Evolutionary conservation across 345 rosid species (phyloP).

Genomic region (Cochlearia excelsa): DNA sequence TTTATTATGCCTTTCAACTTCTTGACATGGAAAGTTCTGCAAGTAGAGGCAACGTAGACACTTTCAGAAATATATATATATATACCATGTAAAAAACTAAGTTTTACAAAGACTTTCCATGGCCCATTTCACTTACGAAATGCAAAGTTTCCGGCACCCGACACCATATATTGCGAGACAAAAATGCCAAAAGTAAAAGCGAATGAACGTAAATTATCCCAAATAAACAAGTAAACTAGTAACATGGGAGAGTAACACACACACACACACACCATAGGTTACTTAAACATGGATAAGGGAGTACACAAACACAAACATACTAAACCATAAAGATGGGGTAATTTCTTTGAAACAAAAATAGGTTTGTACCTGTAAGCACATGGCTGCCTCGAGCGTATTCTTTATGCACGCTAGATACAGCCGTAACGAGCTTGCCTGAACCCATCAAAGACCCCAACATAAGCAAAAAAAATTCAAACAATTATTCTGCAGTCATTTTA

Average conservation of each 20-base stretch:
- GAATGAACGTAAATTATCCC: conserved; percentile 7
- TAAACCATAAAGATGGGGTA: conserved; percentile 7
- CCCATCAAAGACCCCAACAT: conserved; percentile 22
- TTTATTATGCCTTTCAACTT: conserved; percentile 98
- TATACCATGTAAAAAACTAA: conserved; percentile 8
- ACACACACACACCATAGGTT: not conserved
- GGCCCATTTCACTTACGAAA: conserved; percentile 8
- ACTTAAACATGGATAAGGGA: conserved; percentile 9
- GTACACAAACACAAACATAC: not conserved
- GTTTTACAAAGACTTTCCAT: conserved; percentile 9
- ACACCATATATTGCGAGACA: conserved; percentile 1
- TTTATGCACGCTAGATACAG: conserved; percentile 79
- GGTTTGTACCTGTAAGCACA: conserved; percentile 79
- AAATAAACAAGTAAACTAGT: conserved; percentile 1
- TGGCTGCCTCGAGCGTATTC: conserved; percentile 88
- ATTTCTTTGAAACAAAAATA: not conserved
- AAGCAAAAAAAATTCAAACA: not conserved
- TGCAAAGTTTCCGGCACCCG: not conserved
- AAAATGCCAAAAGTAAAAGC: not conserved
- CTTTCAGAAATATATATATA: conserved; percentile 18
- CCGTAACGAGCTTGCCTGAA: conserved; percentile 68
- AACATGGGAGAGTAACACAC: conserved; percentile 13
- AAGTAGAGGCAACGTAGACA: conserved; percentile 20
- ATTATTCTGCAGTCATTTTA: not conserved
- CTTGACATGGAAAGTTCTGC: conserved; percentile 99